Evolutionary conservation across 2,329 filamentous ascomycete species (phyloP), one percentile per base, ranked within the genome.

Genomic region (Emmonsia crescens): DNA sequence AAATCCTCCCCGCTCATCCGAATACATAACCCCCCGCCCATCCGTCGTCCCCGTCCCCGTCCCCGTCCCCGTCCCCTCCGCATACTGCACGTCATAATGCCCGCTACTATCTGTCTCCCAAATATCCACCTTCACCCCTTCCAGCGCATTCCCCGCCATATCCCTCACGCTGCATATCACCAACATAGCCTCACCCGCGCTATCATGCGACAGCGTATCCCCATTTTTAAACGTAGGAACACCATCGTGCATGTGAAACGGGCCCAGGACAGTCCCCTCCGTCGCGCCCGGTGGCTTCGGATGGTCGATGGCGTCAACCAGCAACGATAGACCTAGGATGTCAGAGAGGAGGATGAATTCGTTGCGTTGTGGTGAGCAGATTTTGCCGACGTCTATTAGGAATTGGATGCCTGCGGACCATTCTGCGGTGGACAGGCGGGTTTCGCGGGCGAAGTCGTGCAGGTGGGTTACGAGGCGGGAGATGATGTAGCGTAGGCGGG

Each of bases 91-190:
- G 70, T 94, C 89, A 71, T 94, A 94, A 69, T 86, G 84, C 10
- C 89, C 89, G n/a, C 84, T 83, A 62, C 83, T 86, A 72, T 93
- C 89, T 9, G 89, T 91, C 76, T 93, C 89, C 89, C 89, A 94
- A 66, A 94, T 86, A 73, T 94, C 89, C 64, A 93, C 82, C 71
- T 86, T 89, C 36, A 86, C 88, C 55, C 79, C 84, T 1, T 76
- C 64, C 36, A 94, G 78, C 0, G 89, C 85, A 1, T 77, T 78
- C 0, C 88, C 88, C 0, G 74, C 48, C 0, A 82, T 83, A 71
- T 91, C 87, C 64, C 82, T 84, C 61, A 93, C 77, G 0, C 81
- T 87, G 77, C 89, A 91, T n/a, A 91, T 71, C 4, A 89, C 87
- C 16, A 93, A 80, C 65, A 89, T 82, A 0, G 87, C 83, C 66